Base-by-base conservation (phyloP, 805 yeast species). In the Yarrowia sp. region DNA sequence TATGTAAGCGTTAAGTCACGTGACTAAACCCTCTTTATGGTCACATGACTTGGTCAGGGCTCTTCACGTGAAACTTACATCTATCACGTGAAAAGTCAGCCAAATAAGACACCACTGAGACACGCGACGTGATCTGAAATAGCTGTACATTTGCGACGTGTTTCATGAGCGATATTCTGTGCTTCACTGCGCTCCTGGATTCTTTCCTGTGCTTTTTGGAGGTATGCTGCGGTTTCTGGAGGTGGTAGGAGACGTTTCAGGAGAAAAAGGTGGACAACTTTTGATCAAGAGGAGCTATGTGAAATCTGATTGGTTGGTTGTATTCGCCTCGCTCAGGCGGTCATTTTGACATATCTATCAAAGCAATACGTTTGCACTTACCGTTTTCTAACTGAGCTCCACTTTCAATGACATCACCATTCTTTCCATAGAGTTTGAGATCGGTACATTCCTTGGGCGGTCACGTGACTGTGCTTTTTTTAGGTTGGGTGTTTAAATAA, bases 1-100 rank as follows among this genome's bases (percentile, higher is more conserved):
- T 53, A 53, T 3, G 43, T 53, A 38, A 53, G 14, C 1, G 35
- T 53, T 45, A 49, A 22, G 56, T 52, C 56, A 53, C 59, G 59
- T 53, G 59, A 40, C 14, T 5, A 5, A 26, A 5, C 32, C 32
- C 32, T 26, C 32, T 26, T 26, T 26, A 0, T 26, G 32, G 56
- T 52, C 56, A 53, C 59, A 45, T 53, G 59, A 40, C 14, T 2
- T 2, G 16, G 7, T 9, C 16, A 53, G 32, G 32, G 35, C 19
- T 53, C 10, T 10, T 49, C 53, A 49, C 53, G 40, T 49, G 53
- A 11, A 7, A 12, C 40, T 38, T 38, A 5, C 15, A 22, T 3
- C 4, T 5, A 1, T 46, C 50, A 46, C 50, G 50, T 46, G 50
- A 15, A 42, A 8, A 41, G 15, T 10, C 42, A 12, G 15, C 42